Percentiles rank a stretch among this genome's conserved stretches.
phyloP scores from a whole-genome alignment of 2,329 filamentous ascomycete species.

The Trichoderma breve region DNA sequence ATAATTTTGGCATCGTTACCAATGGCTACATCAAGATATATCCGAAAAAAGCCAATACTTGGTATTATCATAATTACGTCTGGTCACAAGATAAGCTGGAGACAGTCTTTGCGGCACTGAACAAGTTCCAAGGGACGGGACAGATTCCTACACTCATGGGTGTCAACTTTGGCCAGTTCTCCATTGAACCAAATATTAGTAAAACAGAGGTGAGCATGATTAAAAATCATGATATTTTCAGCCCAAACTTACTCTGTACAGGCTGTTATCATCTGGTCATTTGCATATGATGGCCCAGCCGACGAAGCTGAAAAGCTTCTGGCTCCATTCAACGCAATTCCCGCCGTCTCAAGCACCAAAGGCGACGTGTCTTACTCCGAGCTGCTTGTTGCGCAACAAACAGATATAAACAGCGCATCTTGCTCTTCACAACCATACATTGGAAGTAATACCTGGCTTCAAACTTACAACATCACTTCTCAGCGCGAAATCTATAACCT shows the following conservation, averaged over 20 bases:
- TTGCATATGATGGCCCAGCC: background rate
- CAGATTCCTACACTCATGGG: background rate
- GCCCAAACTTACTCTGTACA: background rate
- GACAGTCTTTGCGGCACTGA: background rate
- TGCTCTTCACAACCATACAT: background rate
- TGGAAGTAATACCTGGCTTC: background rate
- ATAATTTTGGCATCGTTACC: conserved; percentile 37
- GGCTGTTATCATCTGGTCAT: conserved; percentile 5
- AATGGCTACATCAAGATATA: conserved; percentile 33
- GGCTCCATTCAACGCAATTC: conserved; percentile 2
- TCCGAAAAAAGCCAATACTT: background rate
- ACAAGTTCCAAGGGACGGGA: background rate
- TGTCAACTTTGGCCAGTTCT: conserved; percentile 7
- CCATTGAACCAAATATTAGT: background rate
- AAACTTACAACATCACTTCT: conserved; percentile 1
- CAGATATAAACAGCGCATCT: background rate
- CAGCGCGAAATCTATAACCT: background rate
- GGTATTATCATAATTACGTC: background rate
- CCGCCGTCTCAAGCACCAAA: background rate
- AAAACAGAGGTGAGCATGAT: background rate
- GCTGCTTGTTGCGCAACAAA: background rate
- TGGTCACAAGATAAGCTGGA: conserved; percentile 3
- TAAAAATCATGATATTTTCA: rapidly evolving
- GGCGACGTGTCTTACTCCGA: background rate
- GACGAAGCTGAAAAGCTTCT: background rate